Base-by-base conservation (phyloP, 2,329 filamentous ascomycete genomes). In the Chrysoporthe deuterocubensis region DNA sequence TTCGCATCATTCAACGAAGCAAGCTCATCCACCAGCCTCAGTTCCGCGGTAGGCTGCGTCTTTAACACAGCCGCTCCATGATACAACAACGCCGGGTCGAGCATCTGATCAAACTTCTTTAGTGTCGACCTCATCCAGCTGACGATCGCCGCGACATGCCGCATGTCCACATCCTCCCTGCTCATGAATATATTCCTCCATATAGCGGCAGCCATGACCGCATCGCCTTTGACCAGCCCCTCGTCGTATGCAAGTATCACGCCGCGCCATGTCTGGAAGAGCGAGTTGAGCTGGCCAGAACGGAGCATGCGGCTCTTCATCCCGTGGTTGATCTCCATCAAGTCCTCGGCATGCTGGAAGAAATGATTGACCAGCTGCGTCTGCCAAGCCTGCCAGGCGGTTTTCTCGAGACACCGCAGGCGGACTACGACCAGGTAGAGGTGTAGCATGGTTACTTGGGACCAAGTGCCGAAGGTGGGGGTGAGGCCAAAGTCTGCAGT, bases 171-270 rank as follows among this genome's bases (percentile, higher is more conserved):
- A 69, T 86, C 83, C 60, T 81, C 78, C 48, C 77, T 74, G 32
- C 88, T 93, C 81, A 95, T 94, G 84, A 93, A 97, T 66, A 99
- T 77, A 79, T 98, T 98, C 75, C 96, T 87, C 96, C 96, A 99
- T 60, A 99, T 84, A 9, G 96, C 96, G 54, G 91, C 85, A 3
- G 90, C 92, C 16, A 96, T 84, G 66, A 92, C 87, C 16, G 92
- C 90, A 76, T 96, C 93, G 11, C 91, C 91, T 78, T 89, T 90
- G 72, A 89, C 84, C 57, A 96, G 76, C 0, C 92, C 93, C 81
- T 96, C 92, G 76, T 96, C 93, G 77, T 94, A 96, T 1, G 93
- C 92, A 8, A 94, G 85, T 32, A 97, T 84, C 65, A 94, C 83
- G 42, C 94, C 96, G 66, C 96, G 90, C 93, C 95, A 99, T 80